phyloP scores from a whole-genome alignment of 331 rosid genomes.

The Quercus tomentella region DNA sequence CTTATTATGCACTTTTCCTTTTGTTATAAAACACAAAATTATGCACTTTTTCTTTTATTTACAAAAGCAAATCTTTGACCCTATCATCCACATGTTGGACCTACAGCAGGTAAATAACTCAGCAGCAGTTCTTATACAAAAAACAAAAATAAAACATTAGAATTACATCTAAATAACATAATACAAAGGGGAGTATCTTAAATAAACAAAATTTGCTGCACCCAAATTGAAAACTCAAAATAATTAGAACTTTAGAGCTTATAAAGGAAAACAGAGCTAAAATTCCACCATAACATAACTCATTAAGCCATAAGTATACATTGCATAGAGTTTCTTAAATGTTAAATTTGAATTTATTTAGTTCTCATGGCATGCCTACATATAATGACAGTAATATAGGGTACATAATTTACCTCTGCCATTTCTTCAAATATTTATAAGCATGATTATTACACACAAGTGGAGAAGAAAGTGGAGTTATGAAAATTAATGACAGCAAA shows the following conservation, averaged over 20 bases:
- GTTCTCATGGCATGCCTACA: neutral
- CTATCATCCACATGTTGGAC: slow-evolving; percentile 62
- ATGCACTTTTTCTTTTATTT: slow-evolving; percentile 62
- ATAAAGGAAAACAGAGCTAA: neutral
- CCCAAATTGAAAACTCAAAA: neutral
- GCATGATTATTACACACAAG: neutral
- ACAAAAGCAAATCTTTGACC: slow-evolving; percentile 61
- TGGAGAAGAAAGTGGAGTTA: neutral
- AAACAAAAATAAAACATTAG: neutral
- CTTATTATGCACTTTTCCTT: no score
- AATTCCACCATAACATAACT: neutral
- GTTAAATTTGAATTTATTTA: neutral
- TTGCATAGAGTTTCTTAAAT: neutral
- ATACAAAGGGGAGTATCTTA: neutral
- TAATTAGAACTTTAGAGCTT: neutral
- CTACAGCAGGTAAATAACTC: slow-evolving; percentile 29
- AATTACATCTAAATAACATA: neutral
- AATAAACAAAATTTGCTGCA: no score
- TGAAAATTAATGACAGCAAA: neutral
- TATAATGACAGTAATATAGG: neutral
- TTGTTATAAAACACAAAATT: neutral
- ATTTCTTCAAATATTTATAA: neutral
- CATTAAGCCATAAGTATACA: neutral
- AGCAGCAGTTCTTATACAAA: neutral
- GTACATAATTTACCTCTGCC: neutral